Conservation (phyloP, 78 protist species). For the Dictyostelium intermedium region DNA sequence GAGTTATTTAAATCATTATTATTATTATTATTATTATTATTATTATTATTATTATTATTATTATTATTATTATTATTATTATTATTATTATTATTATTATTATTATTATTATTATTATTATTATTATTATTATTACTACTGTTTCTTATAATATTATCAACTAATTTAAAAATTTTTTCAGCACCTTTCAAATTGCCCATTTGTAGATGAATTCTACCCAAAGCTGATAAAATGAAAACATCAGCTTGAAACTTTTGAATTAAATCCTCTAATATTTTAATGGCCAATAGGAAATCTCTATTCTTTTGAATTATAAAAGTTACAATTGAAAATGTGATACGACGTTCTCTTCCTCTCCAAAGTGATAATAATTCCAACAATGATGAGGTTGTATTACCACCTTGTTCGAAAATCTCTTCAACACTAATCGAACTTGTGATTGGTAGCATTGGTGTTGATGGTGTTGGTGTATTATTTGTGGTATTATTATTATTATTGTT, state of each 20-base stretch:
- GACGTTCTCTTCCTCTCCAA: constrained; percentile 64
- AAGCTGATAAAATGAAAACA: constrained; percentile 23
- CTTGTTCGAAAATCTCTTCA: constrained; percentile 63
- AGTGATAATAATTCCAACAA: background rate
- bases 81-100: background rate
- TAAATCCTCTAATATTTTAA: constrained; percentile 66
- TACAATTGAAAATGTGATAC: constrained; percentile 69
- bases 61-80: background rate
- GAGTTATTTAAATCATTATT: background rate
- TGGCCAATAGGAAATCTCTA: constrained; percentile 61
- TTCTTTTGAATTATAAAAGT: constrained; percentile 75
- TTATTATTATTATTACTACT: background rate
- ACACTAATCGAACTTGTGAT: background rate
- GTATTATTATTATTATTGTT: background rate
- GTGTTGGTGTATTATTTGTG: constrained; percentile 9
- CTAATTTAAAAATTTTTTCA: constrained; percentile 2
- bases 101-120: too few relatives aligned
- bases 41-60: too few relatives aligned
- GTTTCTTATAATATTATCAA: constrained; percentile 24
- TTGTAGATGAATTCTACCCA: constrained; percentile 66
- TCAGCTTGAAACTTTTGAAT: constrained; percentile 36
- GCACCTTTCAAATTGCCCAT: constrained; percentile 54
- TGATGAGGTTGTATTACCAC: background rate
- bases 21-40: background rate
- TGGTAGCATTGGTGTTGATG: constrained; percentile 24